Conservation (phyloP, 192 early-diverging fungal genomes). For the Linnemannia zychae region DNA sequence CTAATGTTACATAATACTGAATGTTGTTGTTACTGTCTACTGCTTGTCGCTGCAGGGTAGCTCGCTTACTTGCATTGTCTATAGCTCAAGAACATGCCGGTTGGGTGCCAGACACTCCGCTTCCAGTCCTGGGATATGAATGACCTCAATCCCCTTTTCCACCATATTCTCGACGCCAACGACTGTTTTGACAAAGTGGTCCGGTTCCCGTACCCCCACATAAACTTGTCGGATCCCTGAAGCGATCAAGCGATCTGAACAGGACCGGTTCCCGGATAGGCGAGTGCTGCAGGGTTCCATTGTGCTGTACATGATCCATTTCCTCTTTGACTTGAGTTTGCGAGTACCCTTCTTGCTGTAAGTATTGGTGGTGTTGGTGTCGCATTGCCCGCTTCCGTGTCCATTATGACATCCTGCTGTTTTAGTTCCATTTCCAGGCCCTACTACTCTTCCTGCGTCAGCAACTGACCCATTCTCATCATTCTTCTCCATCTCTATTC, state of each 20-base stretch:
- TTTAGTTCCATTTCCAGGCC: not conserved
- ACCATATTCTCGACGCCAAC: slow-evolving; percentile 77
- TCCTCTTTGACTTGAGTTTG: slow-evolving; percentile 55
- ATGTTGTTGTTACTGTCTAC: no score
- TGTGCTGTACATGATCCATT: slow-evolving; percentile 88
- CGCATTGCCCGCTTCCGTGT: not conserved
- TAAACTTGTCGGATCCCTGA: slow-evolving; percentile 81
- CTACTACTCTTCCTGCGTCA: not conserved
- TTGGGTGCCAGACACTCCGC: slow-evolving; percentile 83
- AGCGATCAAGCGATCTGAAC: slow-evolving; percentile 81
- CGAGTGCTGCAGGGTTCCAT: slow-evolving; percentile 95
- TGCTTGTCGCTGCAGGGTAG: no score
- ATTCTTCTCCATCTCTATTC: not conserved
- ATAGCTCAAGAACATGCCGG: slow-evolving; percentile 65
- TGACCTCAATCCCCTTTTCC: slow-evolving; percentile 81
- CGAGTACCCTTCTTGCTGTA: not conserved
- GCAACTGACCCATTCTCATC: not conserved
- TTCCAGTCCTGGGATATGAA: slow-evolving; percentile 77
- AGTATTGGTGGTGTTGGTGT: not conserved
- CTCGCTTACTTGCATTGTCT: no score
- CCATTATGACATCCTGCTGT: slow-evolving; percentile 6
- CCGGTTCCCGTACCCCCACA: slow-evolving; percentile 90
- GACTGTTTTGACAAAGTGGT: slow-evolving; percentile 85
- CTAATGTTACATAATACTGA: no score
- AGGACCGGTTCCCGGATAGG: slow-evolving; percentile 80